Evolutionary conservation across 2,329 filamentous ascomycete genomes (phyloP), one percentile per base, ranked within the genome.

Genomic region (Aspergillus flavus): DNA sequence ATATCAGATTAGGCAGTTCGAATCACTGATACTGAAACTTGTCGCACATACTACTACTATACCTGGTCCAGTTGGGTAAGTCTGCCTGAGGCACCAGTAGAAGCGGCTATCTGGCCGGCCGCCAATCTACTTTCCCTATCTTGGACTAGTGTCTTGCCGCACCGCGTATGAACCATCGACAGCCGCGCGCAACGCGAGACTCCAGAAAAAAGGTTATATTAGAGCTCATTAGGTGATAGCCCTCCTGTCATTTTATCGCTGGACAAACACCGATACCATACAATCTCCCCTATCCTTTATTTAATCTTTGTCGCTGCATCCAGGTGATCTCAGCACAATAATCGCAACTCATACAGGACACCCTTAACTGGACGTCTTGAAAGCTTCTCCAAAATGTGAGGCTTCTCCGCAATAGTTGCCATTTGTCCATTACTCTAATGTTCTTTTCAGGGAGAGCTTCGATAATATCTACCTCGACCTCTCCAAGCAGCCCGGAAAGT

Each of bases 401-500:
- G 61, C 62, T 34, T 60, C 58, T 43, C 50, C 59, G 36, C 36
- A 50, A 30, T 48, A 39, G 41, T 41, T 46, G 28, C 26, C 57
- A 23, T 28, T 53, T 52, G 36, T 53, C 52, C 41, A 56, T 39
- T 16, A 58, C 54, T 48, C 67, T 68, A 58, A 69, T 52, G 23
- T 53, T 58, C 43, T 26, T 54, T 50, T 57, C 43, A 89, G 86
- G 86, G 95, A 99, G 87, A 95, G 91, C 76, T 99, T 99, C 81
- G 94, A 98, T 77, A 93, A 93, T 81, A 97, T 98, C 82, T 94
- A 95, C 81, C 88, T 99, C 72, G 94, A 99, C 78, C 87, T 99
- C 64, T 97, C 94, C 72, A 95, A 93, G 79, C 91, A 95, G 80
- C 87, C 89, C 63, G 95, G 95, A 70, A 95, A 94, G 82, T 97